Evolutionary conservation across 208 protist species (phyloP).

Genomic region (Trypanosoma theileri): DNA sequence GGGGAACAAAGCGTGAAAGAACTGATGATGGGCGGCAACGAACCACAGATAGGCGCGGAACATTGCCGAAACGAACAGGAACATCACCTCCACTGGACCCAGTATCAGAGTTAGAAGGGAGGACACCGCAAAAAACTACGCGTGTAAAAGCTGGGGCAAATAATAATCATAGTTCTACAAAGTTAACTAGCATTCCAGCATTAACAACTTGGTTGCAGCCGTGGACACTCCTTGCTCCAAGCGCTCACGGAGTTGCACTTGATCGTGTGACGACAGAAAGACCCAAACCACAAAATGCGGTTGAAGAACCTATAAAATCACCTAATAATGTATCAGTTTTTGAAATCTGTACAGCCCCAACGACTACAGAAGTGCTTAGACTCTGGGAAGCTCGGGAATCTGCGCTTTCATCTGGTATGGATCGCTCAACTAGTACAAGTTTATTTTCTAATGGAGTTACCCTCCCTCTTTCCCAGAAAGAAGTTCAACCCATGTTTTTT

Average conservation of each 20-base stretch:
- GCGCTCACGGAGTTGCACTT: conserved; percentile 42
- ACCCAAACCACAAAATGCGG: not conserved
- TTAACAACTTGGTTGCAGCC: conserved; percentile 48
- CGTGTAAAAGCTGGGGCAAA: not conserved
- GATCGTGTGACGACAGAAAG: conserved; percentile 62
- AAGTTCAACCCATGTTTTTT: conserved; percentile 25
- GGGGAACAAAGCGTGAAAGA: conserved; percentile 8
- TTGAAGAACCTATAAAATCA: conserved; percentile 7
- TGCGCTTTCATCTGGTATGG: conserved; percentile 19
- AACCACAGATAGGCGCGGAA: conserved; percentile 11
- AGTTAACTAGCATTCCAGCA: conserved; percentile 48
- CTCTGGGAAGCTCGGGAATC: conserved; percentile 50
- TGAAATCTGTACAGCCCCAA: conserved; percentile 61
- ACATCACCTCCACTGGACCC: conserved; percentile 2
- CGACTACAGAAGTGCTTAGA: conserved; percentile 52
- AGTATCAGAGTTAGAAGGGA: not conserved
- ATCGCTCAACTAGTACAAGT: conserved; percentile 8
- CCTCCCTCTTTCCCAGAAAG: not conserved
- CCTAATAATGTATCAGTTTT: conserved; percentile 30
- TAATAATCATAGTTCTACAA: conserved; percentile 18
- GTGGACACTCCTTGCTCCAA: conserved; percentile 45
- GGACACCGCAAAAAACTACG: no score
- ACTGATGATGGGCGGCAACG: conserved; percentile 18
- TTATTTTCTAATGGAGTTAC: not conserved
- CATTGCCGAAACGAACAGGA: not conserved